phyloP scores from a whole-genome alignment of 2,329 filamentous ascomycete genomes.

The Dactylellina leptospora region DNA sequence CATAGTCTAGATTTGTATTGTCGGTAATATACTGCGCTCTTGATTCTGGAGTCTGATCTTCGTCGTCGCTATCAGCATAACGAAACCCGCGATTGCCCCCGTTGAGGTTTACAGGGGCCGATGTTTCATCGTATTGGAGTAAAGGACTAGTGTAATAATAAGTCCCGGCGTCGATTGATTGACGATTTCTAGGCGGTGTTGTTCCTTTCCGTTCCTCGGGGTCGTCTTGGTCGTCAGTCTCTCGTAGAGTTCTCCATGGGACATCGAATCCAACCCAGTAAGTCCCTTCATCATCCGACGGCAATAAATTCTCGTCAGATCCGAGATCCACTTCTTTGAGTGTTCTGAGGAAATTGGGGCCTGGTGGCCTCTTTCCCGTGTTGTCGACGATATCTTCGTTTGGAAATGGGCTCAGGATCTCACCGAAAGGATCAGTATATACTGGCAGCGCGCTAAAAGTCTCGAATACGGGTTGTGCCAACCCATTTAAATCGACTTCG shows the following conservation, averaged over 20 bases:
- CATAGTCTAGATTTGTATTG: not conserved
- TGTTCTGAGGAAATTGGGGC: not conserved
- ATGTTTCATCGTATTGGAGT: no score
- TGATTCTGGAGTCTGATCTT: not conserved
- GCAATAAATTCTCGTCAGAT: constrained; percentile 1
- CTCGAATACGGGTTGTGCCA: not conserved
- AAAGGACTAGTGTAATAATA: no score
- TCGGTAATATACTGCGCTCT: not conserved
- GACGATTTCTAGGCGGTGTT: not conserved
- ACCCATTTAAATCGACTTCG: not conserved
- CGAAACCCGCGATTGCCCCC: not conserved
- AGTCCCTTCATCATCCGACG: not conserved
- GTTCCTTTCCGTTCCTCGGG: constrained; percentile 5
- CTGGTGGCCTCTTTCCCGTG: constrained; percentile 11
- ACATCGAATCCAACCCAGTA: constrained; percentile 12
- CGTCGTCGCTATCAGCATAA: constrained; percentile 12
- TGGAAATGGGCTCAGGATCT: not conserved
- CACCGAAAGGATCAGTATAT: not conserved
- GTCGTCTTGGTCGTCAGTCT: constrained; percentile 7
- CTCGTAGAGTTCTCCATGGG: constrained; percentile 3
- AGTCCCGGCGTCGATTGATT: no score
- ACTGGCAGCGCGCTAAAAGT: constrained; percentile 34
- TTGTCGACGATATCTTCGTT: constrained; percentile 11
- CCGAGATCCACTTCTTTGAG: not conserved
- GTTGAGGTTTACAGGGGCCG: no score